Evolutionary conservation across 2,329 filamentous ascomycete genomes (phyloP).

Genomic region (Venturia aucupariae): DNA sequence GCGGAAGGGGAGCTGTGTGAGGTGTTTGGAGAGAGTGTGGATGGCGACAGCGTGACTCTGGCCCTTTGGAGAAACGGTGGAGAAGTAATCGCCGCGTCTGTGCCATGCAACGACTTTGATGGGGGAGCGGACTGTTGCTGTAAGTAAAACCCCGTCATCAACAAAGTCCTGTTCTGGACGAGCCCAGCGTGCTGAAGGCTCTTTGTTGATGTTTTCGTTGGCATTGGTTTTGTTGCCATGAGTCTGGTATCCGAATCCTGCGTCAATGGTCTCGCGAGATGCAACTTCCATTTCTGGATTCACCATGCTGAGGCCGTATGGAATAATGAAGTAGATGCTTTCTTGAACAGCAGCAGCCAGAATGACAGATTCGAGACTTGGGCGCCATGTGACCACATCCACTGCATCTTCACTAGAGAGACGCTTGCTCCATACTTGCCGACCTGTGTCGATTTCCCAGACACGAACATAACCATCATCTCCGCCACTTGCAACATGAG

Average conservation of each 20-base stretch:
- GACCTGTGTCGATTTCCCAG: constrained; percentile 79
- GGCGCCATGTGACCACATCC: constrained; percentile 82
- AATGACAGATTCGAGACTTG: constrained; percentile 68
- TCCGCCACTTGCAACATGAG: constrained; percentile 82
- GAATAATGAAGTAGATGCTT: constrained; percentile 75
- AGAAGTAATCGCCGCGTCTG: constrained; percentile 85
- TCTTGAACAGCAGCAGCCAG: constrained; percentile 79
- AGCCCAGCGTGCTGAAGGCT: constrained; percentile 71
- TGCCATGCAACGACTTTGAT: constrained; percentile 93
- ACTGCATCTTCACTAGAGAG: constrained; percentile 63
- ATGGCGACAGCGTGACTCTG: constrained; percentile 78
- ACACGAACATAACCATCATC: constrained; percentile 88
- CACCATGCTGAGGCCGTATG: constrained; percentile 46
- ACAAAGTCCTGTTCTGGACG: constrained; percentile 66
- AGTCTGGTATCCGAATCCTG: constrained; percentile 88
- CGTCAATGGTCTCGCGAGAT: constrained; percentile 69
- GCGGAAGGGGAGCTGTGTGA: constrained; percentile 90
- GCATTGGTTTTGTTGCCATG: constrained; percentile 42
- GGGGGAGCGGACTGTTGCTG: constrained; percentile 67
- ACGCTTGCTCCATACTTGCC: constrained; percentile 77
- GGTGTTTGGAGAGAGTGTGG: constrained; percentile 89
- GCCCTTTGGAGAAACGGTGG: constrained; percentile 76
- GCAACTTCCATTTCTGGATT: constrained; percentile 64
- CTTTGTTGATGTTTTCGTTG: constrained; percentile 52
- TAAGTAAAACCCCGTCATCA: constrained; percentile 68